These are phyloP conservation scores for Acorus gramineus DNA, from an alignment of 106 monocot species.

Conservation along the genomic window DNA sequence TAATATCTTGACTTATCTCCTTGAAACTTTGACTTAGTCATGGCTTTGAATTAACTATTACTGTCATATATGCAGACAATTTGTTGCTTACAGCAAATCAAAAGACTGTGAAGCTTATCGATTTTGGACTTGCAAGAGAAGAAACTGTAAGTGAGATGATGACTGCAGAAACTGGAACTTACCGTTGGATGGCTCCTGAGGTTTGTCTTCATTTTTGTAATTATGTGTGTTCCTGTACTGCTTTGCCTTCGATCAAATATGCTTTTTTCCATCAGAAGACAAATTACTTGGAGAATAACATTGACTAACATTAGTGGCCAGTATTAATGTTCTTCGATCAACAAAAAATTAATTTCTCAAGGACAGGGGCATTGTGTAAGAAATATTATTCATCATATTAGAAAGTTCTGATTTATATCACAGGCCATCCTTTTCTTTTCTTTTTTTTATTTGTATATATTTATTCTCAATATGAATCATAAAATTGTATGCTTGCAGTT, in stretches of 20 bases:
- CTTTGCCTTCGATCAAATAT: not conserved
- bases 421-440: not conserved
- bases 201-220: conserved; percentile 12
- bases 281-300: too few relatives aligned
- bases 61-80: conserved; percentile 58
- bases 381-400: too few relatives aligned
- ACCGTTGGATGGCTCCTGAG: conserved; percentile 99
- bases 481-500: conserved; percentile 36
- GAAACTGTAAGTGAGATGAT: conserved; percentile 99
- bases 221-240: not conserved
- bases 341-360: too few relatives aligned
- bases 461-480: not conserved
- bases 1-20: too few relatives aligned
- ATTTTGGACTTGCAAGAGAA: conserved; percentile 97
- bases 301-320: too few relatives aligned
- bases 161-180: conserved; percentile 99
- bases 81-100: conserved; percentile 79
- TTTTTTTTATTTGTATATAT: not conserved
- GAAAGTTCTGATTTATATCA: too few relatives aligned
- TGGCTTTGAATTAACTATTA: not conserved
- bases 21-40: too few relatives aligned
- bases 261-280: too few relatives aligned
- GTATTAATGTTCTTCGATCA: too few relatives aligned
- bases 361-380: too few relatives aligned
- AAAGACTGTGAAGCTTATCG: conserved; percentile 80